These are phyloP conservation scores for Epicoccum sorghinum DNA, from an alignment of 2,329 filamentous ascomycete genomes.

Conservation along the genomic window DNA sequence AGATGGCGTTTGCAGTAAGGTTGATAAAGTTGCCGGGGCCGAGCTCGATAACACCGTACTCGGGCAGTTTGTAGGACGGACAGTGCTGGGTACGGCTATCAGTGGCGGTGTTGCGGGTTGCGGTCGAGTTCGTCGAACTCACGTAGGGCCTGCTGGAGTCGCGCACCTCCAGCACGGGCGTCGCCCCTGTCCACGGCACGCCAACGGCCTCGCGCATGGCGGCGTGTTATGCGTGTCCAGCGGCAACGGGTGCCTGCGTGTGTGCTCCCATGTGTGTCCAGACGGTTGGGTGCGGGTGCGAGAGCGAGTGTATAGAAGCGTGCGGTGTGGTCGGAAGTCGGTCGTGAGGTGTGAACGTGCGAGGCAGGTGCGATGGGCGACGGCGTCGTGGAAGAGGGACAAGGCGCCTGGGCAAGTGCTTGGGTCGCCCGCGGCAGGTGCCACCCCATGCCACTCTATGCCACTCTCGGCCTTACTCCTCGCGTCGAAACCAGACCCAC, in stretches of 20 bases:
- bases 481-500: conserved; percentile 8
- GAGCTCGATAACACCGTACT: conserved; percentile 62
- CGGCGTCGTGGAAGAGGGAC: conserved; percentile 2
- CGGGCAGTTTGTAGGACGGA: conserved; percentile 67
- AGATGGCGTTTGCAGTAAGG: conserved; percentile 65
- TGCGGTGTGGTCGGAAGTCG: background rate
- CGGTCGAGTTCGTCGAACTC: conserved; percentile 25
- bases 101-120: conserved; percentile 26
- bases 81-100: conserved; percentile 55
- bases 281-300: conserved; percentile 24
- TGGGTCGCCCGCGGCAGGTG: background rate
- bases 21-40: conserved; percentile 62
- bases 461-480: background rate
- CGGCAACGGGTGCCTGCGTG: conserved; percentile 33
- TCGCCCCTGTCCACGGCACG: conserved; percentile 20
- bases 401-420: conserved; percentile 1
- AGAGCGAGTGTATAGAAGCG: background rate
- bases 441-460: background rate
- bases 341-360: background rate
- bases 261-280: conserved; percentile 38
- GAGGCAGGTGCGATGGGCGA: background rate
- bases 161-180: conserved; percentile 20
- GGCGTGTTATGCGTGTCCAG: conserved; percentile 42
- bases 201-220: conserved; percentile 37
- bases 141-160: conserved; percentile 41